These are phyloP conservation scores for Acanthamoeba castellanii DNA, from an alignment of 208 protist species.

Conservation along the genomic window DNA sequence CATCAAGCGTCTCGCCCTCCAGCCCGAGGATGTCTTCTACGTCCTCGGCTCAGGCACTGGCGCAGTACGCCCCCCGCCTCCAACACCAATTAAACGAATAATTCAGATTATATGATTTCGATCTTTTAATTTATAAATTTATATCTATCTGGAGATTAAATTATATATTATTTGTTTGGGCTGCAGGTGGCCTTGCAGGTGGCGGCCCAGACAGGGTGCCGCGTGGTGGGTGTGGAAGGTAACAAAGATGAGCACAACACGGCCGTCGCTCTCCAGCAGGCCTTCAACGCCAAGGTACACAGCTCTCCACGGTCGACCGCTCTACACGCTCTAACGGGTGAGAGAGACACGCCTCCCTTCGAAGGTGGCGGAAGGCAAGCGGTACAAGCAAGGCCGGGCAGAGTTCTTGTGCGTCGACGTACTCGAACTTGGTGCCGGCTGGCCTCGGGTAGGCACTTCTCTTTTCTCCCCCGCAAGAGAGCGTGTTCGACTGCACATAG, in stretches of 20 bases:
- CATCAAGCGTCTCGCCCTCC: neutral
- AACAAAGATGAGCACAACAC: neutral
- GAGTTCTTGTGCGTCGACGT: neutral
- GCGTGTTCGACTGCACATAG: no score
- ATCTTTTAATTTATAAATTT: no score
- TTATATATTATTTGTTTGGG: neutral
- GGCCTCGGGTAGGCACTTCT: neutral
- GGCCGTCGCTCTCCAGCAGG: neutral
- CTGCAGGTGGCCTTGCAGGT: neutral
- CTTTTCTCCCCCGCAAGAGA: no score
- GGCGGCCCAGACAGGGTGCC: neutral
- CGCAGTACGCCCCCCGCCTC: neutral
- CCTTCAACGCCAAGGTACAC: neutral
- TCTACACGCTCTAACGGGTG: neutral
- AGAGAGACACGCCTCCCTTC: neutral
- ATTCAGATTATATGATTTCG: no score
- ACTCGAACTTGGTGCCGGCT: neutral
- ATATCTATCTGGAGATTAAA: neutral
- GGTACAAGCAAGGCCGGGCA: neutral
- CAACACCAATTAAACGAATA: neutral
- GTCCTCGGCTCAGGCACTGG: neutral
- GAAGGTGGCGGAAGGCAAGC: neutral
- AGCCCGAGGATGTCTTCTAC: neutral
- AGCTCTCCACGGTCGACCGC: neutral
- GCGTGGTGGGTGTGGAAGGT: neutral